Base-by-base conservation (phyloP, 2,329 filamentous ascomycete species). In the Xylaria hypoxylon region DNA sequence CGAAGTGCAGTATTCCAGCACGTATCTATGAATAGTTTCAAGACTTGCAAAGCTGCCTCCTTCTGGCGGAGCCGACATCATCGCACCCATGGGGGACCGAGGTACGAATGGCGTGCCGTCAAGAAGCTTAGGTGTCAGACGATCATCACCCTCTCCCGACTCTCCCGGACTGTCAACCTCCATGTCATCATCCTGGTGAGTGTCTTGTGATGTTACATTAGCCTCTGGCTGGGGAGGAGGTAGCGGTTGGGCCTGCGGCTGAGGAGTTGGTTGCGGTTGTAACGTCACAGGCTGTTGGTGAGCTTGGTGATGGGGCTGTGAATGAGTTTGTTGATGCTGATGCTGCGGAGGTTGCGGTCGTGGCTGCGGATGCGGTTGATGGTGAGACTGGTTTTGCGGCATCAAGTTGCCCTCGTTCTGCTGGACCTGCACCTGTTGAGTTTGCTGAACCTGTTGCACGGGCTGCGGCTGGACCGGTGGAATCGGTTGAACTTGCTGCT, bases 51-150 rank as follows among this genome's bases (percentile, higher is more conserved):
- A 90, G 71, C 86, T 89, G 19, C 87, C 87, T 6, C 88, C 88
- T 72, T 90, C 86, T 1, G 88, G 88, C 3, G 88, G 88, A 2
- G 87, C 83, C 3, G 87, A 88, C 87, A 89, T 89, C 80, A 86
- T 84, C 24, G 80, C 77, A 0, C 87, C 87, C 84, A 88, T 83
- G 4, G 87, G 86, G 47, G 85, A 80, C 2, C 83, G 79, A 0
- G 84, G 84, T 10, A 86, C 80, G 68, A 84, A 87, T 3, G 84
- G 84, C 2, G 81, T 77, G 24, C 83, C 84, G 51, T 83, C 83
- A 7, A 84, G 74, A 48, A 86, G 74, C 73, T 85, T 87, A 28
- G 80, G 77, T 11, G 85, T 83, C 38, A 84, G 69, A 17, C 80
- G 80, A 60, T 79, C 79, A n/a, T 79, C 76, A 33, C 80, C 81